Percentiles rank a stretch among this genome's conserved stretches.
phyloP scores from a whole-genome alignment of 2,329 filamentous ascomycete species.

The Aspergillus calidoustus region DNA sequence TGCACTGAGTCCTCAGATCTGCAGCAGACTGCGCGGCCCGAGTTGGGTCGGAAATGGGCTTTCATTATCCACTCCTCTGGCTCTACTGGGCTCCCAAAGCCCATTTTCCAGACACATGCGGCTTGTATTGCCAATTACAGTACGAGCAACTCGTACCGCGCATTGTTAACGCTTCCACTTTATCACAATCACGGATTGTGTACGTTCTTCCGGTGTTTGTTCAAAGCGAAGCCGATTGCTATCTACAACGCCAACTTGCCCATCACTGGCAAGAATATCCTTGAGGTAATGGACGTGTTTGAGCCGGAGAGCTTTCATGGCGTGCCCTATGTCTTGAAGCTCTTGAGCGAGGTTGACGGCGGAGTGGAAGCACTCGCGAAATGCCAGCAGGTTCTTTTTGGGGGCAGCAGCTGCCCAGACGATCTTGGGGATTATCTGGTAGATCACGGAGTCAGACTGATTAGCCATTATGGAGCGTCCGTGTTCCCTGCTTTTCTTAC shows the following conservation, averaged over 20 bases:
- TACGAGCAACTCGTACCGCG: slow-evolving; percentile 50
- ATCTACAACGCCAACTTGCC: slow-evolving; percentile 61
- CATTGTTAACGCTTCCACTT: slow-evolving; percentile 60
- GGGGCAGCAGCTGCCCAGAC: slow-evolving; percentile 62
- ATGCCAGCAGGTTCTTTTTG: slow-evolving; percentile 59
- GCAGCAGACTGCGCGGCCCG: slow-evolving; percentile 11
- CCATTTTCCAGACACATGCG: slow-evolving; percentile 61
- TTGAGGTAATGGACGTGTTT: slow-evolving; percentile 33
- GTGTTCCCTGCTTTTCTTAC: not conserved
- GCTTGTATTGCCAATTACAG: slow-evolving; percentile 54
- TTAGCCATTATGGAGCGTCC: slow-evolving; percentile 49
- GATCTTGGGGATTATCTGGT: slow-evolving; percentile 61
- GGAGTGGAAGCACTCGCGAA: slow-evolving; percentile 54
- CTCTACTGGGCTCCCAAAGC: slow-evolving; percentile 66
- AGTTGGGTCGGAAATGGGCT: slow-evolving; percentile 39
- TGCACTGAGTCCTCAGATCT: slow-evolving; percentile 27
- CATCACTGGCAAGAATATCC: slow-evolving; percentile 55
- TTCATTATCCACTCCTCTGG: slow-evolving; percentile 57
- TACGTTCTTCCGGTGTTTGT: slow-evolving; percentile 58
- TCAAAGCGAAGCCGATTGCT: slow-evolving; percentile 54
- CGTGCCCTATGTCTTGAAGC: slow-evolving; percentile 68
- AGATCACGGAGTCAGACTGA: slow-evolving; percentile 53
- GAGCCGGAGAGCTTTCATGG: slow-evolving; percentile 52
- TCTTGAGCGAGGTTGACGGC: slow-evolving; percentile 61
- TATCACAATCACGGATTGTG: slow-evolving; percentile 64